phyloP scores from a whole-genome alignment of 805 yeast species.

The Teunomyces atbi region DNA sequence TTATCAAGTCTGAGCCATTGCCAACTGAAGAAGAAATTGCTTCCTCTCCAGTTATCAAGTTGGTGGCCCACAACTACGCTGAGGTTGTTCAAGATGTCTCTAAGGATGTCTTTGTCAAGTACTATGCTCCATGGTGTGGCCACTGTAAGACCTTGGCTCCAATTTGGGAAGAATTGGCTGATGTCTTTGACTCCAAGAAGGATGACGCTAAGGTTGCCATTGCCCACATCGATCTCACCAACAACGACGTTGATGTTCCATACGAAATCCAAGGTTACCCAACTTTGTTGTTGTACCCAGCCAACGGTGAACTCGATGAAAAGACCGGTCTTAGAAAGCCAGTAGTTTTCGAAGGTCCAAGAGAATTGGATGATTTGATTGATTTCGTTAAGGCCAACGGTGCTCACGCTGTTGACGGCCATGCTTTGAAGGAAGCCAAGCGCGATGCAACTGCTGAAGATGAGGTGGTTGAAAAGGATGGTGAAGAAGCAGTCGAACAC shows the following conservation, averaged over 20 bases:
- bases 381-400: constrained; percentile 72
- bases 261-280: constrained; percentile 83
- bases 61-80: constrained; percentile 84
- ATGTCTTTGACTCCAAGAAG: constrained; percentile 52
- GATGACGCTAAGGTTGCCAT: constrained; percentile 56
- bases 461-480: constrained; percentile 28
- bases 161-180: constrained; percentile 82
- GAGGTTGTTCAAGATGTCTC: constrained; percentile 53
- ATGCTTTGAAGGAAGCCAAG: constrained; percentile 19
- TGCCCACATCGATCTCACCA: constrained; percentile 88
- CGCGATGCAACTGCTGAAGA: constrained; percentile 28
- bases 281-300: constrained; percentile 87
- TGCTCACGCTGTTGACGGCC: constrained; percentile 58
- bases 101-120: constrained; percentile 81
- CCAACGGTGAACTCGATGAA: constrained; percentile 47
- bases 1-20: constrained; percentile 78
- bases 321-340: constrained; percentile 49
- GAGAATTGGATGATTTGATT: constrained; percentile 71
- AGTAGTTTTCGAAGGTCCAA: constrained; percentile 62
- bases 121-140: constrained; percentile 98
- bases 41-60: constrained; percentile 57
- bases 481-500: constrained; percentile 25
- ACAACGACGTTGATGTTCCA: constrained; percentile 77
- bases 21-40: constrained; percentile 76
- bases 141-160: constrained; percentile 94